Evolutionary conservation across 768 basidiomycete species (phyloP), one percentile per base, ranked within the genome.

Genomic region (Hydnum rufescens): DNA sequence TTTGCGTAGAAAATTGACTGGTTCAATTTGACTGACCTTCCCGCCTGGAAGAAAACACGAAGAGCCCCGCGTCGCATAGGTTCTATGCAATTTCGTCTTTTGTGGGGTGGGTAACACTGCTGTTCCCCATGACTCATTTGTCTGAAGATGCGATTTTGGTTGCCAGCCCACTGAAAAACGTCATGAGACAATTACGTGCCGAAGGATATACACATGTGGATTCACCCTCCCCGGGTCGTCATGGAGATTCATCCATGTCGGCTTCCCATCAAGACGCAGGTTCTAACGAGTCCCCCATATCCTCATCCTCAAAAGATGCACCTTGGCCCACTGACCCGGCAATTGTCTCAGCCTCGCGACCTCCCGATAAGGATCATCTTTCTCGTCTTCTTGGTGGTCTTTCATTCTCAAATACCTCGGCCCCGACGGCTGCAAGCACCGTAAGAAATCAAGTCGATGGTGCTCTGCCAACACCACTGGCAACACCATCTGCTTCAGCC

Each of bases 61-160:
- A 83, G 74, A 61, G 68, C 72, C 32, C 69, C 68, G 53, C 72
- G 71, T 16, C 80, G 42, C 58, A 83, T 39, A 89, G 84, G 64
- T 97, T 95, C 65, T 99, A 95, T 67, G 71, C 96, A 61, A 89
- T 97, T 32, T 77, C 88, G 0, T 92, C 93, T 3, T 95, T 97
- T 68, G 88, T 99, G 58, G 73, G 69, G 84, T 87, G 67, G 52
- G 75, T 66, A 19, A 30, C 13, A 18, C 29, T 25, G 19, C 25
- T 39, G 18, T 16, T 13, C 13, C 13, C 8, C 44, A 8, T 16
- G 13, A 47, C 44, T 26, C 25, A 8, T 13, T 25, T 47, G 26
- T 13, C 26, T 1, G 26, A 16, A 8, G 13, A 13, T 47, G 26
- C 44, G 25, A 47, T 47, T 47, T 47, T 39, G 22, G n/a, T n/a